Evolutionary conservation across 163 green algal genomes (phyloP).

Genomic region (Scenedesmus sp.): DNA sequence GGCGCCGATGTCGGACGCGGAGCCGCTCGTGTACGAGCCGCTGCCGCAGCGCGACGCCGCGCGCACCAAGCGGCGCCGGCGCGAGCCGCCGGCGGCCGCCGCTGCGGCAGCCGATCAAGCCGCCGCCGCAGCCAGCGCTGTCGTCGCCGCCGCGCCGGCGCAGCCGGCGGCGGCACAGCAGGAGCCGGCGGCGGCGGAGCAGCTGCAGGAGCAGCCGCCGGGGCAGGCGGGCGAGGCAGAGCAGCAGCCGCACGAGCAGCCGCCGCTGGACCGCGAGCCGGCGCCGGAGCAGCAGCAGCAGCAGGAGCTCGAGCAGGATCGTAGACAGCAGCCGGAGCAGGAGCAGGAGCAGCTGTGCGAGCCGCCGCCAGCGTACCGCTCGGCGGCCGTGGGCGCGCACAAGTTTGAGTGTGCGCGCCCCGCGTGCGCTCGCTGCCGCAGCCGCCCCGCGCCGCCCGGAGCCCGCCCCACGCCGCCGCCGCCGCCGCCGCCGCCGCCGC

Average conservation of each 20-base stretch:
- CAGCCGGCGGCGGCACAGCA: background rate
- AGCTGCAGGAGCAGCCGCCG: slow-evolving; percentile 4
- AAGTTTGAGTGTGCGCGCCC: slow-evolving; percentile 45
- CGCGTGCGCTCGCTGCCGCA: background rate
- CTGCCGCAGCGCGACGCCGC: background rate
- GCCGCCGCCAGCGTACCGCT: slow-evolving; percentile 15
- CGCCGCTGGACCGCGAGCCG: background rate
- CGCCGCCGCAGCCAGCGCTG: background rate
- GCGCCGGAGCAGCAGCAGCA: slow-evolving; percentile 11
- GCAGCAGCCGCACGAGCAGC: slow-evolving; percentile 16
- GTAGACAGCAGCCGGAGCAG: background rate
- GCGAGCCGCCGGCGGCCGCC: background rate
- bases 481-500: too few species aligned
- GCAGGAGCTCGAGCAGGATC: background rate
- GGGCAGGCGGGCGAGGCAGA: background rate
- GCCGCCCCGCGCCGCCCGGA: too few species aligned
- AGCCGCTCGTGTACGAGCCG: background rate
- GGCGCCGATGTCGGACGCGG: too few species aligned
- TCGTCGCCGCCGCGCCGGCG: background rate
- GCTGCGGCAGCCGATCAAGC: slow-evolving; percentile 2
- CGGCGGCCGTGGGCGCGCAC: slow-evolving; percentile 36
- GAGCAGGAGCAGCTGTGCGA: background rate
- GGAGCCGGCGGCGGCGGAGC: background rate
- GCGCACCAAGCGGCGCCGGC: background rate
- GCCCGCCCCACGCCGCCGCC: too few species aligned